Conservation (phyloP, 768 basidiomycete species). For the Infundibulicybe gibba region DNA sequence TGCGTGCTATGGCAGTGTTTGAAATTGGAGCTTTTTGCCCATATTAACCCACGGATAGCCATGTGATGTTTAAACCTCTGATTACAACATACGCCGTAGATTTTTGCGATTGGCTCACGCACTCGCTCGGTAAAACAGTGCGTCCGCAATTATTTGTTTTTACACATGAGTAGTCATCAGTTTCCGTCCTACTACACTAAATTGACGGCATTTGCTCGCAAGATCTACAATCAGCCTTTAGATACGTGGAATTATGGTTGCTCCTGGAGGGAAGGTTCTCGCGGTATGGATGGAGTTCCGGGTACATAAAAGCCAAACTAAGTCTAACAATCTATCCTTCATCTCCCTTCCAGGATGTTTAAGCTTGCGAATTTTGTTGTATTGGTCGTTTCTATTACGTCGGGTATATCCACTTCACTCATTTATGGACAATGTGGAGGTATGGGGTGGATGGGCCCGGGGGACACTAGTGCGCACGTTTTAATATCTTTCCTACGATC, state of each 20-base stretch:
- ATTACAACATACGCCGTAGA: too few relatives aligned
- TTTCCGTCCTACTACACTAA: not conserved
- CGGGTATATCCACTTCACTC: slow-evolving; percentile 22
- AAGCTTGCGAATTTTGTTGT: slow-evolving; percentile 20
- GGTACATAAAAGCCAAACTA: too few relatives aligned
- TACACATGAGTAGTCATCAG: not conserved
- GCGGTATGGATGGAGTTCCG: too few relatives aligned
- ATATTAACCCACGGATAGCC: too few relatives aligned
- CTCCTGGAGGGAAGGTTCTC: too few relatives aligned
- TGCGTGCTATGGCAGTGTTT: too few relatives aligned
- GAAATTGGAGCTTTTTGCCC: too few relatives aligned
- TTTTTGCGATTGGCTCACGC: not conserved
- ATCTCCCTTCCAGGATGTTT: not conserved
- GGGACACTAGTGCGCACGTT: slow-evolving; percentile 29
- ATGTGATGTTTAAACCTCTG: too few relatives aligned
- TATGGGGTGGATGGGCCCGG: slow-evolving; percentile 31
- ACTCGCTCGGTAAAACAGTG: not conserved
- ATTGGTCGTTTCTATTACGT: slow-evolving; percentile 22
- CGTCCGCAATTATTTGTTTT: too few relatives aligned
- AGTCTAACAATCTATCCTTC: not conserved
- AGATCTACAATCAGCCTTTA: not conserved
- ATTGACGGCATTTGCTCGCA: slow-evolving; percentile 2
- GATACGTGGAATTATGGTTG: too few relatives aligned
- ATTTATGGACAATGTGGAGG: slow-evolving; percentile 45
- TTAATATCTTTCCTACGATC: not conserved